Percentiles rank a stretch among this genome's conserved stretches.
These are phyloP conservation scores for Apostasia shenzhenica DNA, from an alignment of 106 monocot species.

Conservation along the genomic window DNA sequence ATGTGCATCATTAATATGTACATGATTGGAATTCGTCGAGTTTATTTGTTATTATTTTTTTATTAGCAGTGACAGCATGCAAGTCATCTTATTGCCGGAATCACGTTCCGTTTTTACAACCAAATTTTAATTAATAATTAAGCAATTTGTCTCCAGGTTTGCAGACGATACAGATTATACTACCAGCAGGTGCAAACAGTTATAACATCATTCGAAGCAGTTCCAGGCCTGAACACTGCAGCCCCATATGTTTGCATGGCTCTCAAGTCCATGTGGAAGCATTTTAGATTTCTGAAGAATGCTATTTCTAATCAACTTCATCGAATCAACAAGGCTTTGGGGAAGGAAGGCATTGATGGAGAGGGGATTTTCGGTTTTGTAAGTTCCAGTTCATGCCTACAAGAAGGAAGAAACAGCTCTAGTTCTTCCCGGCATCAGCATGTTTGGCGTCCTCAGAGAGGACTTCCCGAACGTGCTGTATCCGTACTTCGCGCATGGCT, in stretches of 20 bases:
- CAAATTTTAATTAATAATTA: not conserved
- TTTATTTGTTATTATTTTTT: too few relatives aligned
- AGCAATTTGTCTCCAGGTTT: slow-evolving; percentile 13
- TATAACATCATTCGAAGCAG: slow-evolving; percentile 30
- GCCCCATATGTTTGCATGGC: slow-evolving; percentile 22
- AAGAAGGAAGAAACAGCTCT: slow-evolving; percentile 1
- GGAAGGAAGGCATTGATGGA: slow-evolving; percentile 4
- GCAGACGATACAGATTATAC: slow-evolving; percentile 33
- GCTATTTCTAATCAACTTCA: slow-evolving; percentile 27
- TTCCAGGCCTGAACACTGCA: slow-evolving; percentile 28
- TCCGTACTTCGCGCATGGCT: slow-evolving; percentile 46
- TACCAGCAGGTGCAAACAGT: slow-evolving; percentile 32
- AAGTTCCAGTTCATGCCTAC: not conserved
- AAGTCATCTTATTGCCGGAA: too few relatives aligned
- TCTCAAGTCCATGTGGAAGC: slow-evolving; percentile 19
- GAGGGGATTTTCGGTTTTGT: slow-evolving; percentile 6
- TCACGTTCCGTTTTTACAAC: too few relatives aligned
- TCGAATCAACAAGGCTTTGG: not conserved
- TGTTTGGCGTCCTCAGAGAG: slow-evolving; percentile 36
- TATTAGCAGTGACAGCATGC: too few relatives aligned
- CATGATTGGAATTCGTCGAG: too few relatives aligned
- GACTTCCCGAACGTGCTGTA: slow-evolving; percentile 41
- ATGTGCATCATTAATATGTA: too few relatives aligned
- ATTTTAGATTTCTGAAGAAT: slow-evolving; percentile 27
- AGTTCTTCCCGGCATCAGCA: slow-evolving; percentile 9